Percentiles rank a stretch among this genome's conserved stretches.
Conservation (phyloP, 148 eudicot species). For the Agrostemma githago region DNA sequence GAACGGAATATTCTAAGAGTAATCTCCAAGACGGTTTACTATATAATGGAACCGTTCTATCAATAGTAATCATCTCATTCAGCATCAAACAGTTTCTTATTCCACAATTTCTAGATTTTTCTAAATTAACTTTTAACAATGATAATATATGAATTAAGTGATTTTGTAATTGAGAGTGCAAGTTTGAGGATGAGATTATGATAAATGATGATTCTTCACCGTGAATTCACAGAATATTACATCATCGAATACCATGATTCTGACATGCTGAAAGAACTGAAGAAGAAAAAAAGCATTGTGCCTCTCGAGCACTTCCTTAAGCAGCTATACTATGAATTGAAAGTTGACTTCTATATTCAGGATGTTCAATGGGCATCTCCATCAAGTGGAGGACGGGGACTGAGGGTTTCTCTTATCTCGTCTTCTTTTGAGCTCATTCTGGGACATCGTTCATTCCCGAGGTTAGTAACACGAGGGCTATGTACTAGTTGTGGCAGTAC, state of each 20-base stretch:
- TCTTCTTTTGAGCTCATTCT: conserved; percentile 36
- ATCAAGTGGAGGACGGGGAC: conserved; percentile 48
- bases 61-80: no score
- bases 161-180: not conserved
- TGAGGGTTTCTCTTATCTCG: conserved; percentile 59
- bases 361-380: conserved; percentile 39
- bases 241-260: conserved; percentile 12
- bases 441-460: conserved; percentile 44
- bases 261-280: conserved; percentile 25
- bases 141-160: not conserved
- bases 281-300: conserved; percentile 17
- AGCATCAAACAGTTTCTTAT: no score
- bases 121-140: no score
- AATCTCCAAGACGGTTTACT: no score
- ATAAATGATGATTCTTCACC: conserved; percentile 18
- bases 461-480: conserved; percentile 48
- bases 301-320: conserved; percentile 49
- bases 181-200: not conserved
- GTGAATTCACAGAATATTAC: conserved; percentile 20
- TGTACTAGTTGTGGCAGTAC: conserved; percentile 31
- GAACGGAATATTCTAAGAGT: no score
- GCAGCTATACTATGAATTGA: conserved; percentile 17
- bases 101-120: no score
- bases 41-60: no score
- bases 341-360: conserved; percentile 24